A percentile compares a stretch with the other conserved stretches of the same genome.
These are phyloP conservation scores for Pseudocercospora ulei DNA, from an alignment of 2,329 filamentous ascomycete genomes.

Conservation along the genomic window DNA sequence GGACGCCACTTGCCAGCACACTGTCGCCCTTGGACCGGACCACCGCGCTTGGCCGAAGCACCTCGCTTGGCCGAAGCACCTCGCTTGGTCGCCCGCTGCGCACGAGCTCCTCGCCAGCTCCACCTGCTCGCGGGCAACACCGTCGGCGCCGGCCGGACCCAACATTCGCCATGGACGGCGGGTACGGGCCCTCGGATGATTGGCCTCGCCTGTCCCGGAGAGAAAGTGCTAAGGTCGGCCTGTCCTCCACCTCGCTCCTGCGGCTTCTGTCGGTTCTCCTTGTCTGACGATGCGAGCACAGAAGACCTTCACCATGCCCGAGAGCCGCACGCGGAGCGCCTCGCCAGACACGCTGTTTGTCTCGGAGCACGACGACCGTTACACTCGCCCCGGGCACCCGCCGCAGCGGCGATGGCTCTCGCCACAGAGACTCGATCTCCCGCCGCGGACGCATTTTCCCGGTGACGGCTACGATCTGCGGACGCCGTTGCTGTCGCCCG, in stretches of 20 bases:
- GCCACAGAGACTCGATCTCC: constrained; percentile 22
- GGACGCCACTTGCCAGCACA: constrained; percentile 10
- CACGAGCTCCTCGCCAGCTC: constrained; percentile 7
- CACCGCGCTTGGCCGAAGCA: not conserved
- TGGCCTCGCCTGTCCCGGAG: constrained; percentile 11
- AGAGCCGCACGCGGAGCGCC: constrained; percentile 12
- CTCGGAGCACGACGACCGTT: constrained; percentile 26
- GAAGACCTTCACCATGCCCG: constrained; percentile 22
- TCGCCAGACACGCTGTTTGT: constrained; percentile 28
- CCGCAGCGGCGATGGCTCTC: constrained; percentile 24
- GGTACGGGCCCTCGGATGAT: constrained; percentile 9
- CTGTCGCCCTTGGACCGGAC: constrained; percentile 6
- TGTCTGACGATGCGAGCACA: constrained; percentile 16
- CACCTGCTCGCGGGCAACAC: constrained; percentile 3
- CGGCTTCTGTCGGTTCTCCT: not conserved
- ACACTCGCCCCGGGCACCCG: constrained; percentile 30
- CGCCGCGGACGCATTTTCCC: constrained; percentile 33
- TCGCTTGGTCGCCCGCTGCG: constrained; percentile 5
- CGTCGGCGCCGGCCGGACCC: not conserved
- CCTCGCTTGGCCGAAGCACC: not conserved
- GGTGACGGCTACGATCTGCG: constrained; percentile 50
- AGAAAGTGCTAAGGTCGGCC: constrained; percentile 17
- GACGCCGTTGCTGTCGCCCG: constrained; percentile 40
- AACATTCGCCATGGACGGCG: constrained; percentile 13
- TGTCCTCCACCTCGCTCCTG: not conserved